Conservation (phyloP, 805 yeast genomes). For the Pichia nanzhaoensis region DNA sequence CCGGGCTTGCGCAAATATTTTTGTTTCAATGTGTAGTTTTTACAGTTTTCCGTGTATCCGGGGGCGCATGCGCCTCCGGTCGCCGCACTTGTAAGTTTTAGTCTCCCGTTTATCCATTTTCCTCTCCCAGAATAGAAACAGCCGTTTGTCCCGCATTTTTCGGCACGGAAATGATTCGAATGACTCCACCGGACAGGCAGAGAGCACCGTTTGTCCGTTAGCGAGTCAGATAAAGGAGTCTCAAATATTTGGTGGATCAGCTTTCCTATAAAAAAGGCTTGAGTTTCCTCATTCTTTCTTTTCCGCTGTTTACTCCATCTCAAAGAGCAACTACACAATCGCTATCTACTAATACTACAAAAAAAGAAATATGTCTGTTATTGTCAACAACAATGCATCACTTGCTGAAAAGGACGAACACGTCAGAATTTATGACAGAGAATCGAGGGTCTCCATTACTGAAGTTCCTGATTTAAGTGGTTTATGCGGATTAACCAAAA, state of each 20-base stretch:
- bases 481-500: slow-evolving; percentile 3
- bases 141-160: neutral
- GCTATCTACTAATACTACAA: neutral
- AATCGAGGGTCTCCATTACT: slow-evolving; percentile 2
- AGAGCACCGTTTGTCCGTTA: no score
- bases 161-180: no score
- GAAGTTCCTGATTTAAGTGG: neutral
- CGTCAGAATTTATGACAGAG: slow-evolving; percentile 7
- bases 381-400: slow-evolving; percentile 9
- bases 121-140: neutral
- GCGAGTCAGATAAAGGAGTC: no score
- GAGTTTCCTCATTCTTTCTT: no score
- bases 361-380: slow-evolving; percentile 8
- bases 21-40: neutral
- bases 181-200: no score
- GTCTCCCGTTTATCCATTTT: slow-evolving; percentile 1
- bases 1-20: slow-evolving; percentile 22
- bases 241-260: no score
- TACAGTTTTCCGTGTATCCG: neutral
- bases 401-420: slow-evolving; percentile 6
- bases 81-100: no score
- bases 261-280: no score
- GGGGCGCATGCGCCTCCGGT: no score
- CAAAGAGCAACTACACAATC: neutral
- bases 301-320: neutral